Evolutionary conservation across 768 basidiomycete species (phyloP), one percentile per base, ranked within the genome.

Genomic region (Podaxis mareebaensis): DNA sequence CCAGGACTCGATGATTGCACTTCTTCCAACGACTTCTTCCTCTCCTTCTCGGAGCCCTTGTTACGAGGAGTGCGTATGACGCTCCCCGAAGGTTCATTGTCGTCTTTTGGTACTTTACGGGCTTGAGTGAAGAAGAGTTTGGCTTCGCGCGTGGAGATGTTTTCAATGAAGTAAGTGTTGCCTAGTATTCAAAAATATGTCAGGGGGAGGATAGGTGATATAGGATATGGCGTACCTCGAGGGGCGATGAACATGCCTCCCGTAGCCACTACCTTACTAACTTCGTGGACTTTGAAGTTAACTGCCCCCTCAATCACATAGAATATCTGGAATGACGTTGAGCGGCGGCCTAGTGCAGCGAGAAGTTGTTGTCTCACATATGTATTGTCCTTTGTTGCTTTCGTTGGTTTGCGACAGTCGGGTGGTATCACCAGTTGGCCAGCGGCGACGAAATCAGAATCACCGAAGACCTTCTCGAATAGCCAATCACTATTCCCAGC

Each of bases 81-180:
- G 28, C 54, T 63, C 8, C 53, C 54, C 15, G 52, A 42, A 40
- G 46, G 48, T 39, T 64, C 65, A 48, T 74, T 72, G 12, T 70
- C 72, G 3, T 56, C 53, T 52, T 63, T 70, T 68, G 73, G 70
- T 17, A 80, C 72, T 65, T 82, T 83, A 30, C 82, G 77, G n/a
- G 92, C 93, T 77, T 98, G 96, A 0, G 94, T 89, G 77, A 98
- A 99, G 79, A 96, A 97, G 7, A 99, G 75, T 69, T 84, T 86
- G 22, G 89, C 93, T 54, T 91, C 88, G 39, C 91, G 86, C 53
- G 89, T 83, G 20, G 82, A 84, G 22, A 97, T 89, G 76, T 98
- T 99, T 70, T 92, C 85, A 69, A 99, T 93, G 63, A 86, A 86
- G 73, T 99, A 99, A 8, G 84, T 85, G 73, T 99, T 99, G 20